Percentiles rank a stretch among this genome's conserved stretches.
Conservation (phyloP, 106 monocot species). For the Dendrobium nobile region DNA sequence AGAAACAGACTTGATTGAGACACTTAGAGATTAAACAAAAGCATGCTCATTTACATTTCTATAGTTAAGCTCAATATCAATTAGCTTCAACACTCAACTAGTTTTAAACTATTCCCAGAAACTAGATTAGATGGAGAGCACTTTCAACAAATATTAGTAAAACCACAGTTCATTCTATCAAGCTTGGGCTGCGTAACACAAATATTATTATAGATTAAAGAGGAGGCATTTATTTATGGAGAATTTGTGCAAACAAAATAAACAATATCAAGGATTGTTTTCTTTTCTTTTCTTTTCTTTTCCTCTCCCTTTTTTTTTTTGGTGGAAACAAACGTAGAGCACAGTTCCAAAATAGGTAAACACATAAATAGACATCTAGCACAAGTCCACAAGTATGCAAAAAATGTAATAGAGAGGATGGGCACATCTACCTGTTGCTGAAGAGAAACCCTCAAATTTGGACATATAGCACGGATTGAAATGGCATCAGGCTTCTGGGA, state of each 20-base stretch:
- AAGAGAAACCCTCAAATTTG: constrained; percentile 64
- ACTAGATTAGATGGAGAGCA: neutral
- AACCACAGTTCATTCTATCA: neutral
- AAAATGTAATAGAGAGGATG: neutral
- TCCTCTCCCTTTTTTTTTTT: too few relatives aligned
- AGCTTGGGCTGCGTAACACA: neutral
- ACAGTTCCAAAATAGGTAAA: neutral
- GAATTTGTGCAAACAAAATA: neutral
- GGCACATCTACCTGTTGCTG: constrained; percentile 76
- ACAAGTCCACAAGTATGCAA: neutral
- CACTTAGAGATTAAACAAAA: neutral
- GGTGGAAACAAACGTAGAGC: neutral
- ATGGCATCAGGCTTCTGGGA: constrained; percentile 30
- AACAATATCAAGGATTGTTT: neutral
- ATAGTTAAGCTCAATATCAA: neutral
- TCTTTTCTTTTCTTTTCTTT: neutral
- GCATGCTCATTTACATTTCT: neutral
- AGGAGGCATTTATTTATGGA: neutral
- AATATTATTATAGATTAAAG: neutral
- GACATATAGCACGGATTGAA: constrained; percentile 48
- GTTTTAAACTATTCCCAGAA: neutral
- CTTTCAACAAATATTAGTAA: neutral
- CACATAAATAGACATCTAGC: neutral
- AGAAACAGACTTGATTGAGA: neutral
- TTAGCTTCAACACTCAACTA: neutral